Evolutionary conservation across 1,284 basidiomycete genomes (phyloP).

Genomic region (Agaricales sp.): DNA sequence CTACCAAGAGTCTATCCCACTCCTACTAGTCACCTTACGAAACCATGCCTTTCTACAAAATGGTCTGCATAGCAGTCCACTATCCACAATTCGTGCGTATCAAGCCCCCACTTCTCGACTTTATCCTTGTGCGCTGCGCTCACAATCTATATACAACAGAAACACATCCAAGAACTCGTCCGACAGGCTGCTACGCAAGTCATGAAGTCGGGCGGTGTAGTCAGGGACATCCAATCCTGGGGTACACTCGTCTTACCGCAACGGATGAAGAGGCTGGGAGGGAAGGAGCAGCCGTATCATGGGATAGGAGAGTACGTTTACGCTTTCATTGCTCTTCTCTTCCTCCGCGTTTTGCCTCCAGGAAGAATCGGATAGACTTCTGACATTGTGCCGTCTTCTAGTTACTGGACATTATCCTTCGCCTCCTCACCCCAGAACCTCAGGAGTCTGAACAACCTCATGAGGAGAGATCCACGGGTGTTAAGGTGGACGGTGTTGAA

Average conservation of each 20-base stretch:
- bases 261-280: constrained; percentile 48
- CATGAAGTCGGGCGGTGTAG: constrained; percentile 71
- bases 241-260: constrained; percentile 71
- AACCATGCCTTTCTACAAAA: constrained; percentile 73
- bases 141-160: constrained; percentile 27
- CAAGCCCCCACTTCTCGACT: not conserved
- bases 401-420: constrained; percentile 87
- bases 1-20: too few species aligned
- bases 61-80: constrained; percentile 71
- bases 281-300: constrained; percentile 42
- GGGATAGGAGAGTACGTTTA: constrained; percentile 63
- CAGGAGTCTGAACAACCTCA: constrained; percentile 48
- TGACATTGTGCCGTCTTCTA: constrained; percentile 21
- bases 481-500: constrained; percentile 78
- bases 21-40: too few species aligned
- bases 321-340: not conserved
- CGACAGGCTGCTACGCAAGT: constrained; percentile 64
- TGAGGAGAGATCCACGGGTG: constrained; percentile 74
- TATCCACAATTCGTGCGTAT: constrained; percentile 57
- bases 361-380: not conserved
- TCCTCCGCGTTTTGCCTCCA: constrained; percentile 1
- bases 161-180: constrained; percentile 70
- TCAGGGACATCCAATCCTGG: constrained; percentile 68
- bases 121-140: constrained; percentile 3
- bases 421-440: constrained; percentile 73